Conservation (phyloP, 1,139 yeast genomes). For the Kodamaea sp. region DNA sequence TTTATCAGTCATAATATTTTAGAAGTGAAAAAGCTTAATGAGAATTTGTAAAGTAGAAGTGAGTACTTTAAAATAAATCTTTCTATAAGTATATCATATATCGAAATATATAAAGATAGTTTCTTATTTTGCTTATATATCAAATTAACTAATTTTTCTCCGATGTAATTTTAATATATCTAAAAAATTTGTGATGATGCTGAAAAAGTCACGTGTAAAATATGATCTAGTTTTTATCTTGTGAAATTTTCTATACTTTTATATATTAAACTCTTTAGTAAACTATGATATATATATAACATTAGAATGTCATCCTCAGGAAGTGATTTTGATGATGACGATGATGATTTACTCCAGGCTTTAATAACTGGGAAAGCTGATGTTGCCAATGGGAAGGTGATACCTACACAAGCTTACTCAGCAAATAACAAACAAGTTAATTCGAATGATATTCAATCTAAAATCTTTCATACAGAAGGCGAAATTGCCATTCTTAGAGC, state of each 20-base stretch:
- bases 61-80: too few relatives aligned
- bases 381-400: constrained; percentile 6
- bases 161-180: too few relatives aligned
- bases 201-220: too few relatives aligned
- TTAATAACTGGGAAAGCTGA: constrained; percentile 14
- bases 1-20: neutral
- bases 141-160: too few relatives aligned
- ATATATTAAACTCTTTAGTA: too few relatives aligned
- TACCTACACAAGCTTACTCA: constrained; percentile 6
- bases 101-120: neutral
- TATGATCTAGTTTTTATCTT: too few relatives aligned
- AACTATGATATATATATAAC: too few relatives aligned
- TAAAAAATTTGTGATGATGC: too few relatives aligned
- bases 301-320: constrained; percentile 20
- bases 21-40: neutral
- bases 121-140: neutral
- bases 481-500: constrained; percentile 74
- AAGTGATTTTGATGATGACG: constrained; percentile 39
- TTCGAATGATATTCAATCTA: constrained; percentile 17
- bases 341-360: constrained; percentile 32
- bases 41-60: too few relatives aligned
- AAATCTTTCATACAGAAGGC: constrained; percentile 57
- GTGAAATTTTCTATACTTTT: too few relatives aligned
- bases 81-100: constrained; percentile 3
- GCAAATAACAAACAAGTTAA: neutral